Evolutionary conservation across 768 basidiomycete species (phyloP).

Genomic region (Russula earlei): DNA sequence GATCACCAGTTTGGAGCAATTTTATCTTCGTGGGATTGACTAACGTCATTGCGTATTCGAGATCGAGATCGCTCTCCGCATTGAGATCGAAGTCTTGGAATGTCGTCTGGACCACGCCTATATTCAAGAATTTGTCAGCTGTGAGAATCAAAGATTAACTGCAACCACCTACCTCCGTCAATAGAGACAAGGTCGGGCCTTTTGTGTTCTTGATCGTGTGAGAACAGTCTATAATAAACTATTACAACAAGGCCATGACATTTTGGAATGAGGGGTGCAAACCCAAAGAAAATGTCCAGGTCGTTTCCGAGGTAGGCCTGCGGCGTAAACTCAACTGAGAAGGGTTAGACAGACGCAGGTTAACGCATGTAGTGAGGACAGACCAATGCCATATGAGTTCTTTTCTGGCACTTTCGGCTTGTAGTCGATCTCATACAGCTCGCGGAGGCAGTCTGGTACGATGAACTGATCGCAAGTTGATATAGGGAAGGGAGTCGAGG

Average conservation of each 20-base stretch:
- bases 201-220: too few relatives aligned
- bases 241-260: too few relatives aligned
- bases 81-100: constrained; percentile 38
- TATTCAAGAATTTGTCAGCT: neutral
- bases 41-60: constrained; percentile 57
- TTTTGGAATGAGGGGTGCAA: too few relatives aligned
- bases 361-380: constrained; percentile 8
- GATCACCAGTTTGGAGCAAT: too few relatives aligned
- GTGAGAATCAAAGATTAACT: constrained; percentile 16
- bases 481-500: constrained; percentile 18
- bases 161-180: too few relatives aligned
- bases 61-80: constrained; percentile 63
- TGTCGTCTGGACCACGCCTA: constrained; percentile 35
- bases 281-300: constrained; percentile 34
- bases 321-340: constrained; percentile 35
- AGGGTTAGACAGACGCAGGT: neutral
- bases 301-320: constrained; percentile 35
- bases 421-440: constrained; percentile 47
- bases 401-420: constrained; percentile 31
- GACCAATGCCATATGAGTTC: constrained; percentile 47
- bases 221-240: too few relatives aligned
- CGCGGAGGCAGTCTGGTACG: constrained; percentile 50
- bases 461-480: constrained; percentile 32
- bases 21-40: constrained; percentile 28
- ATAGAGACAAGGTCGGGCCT: too few relatives aligned